A percentile compares a stretch with the other conserved stretches of the same genome.
Evolutionary conservation across 306 rosid species (phyloP).

Genomic region (Geum urbanum): DNA sequence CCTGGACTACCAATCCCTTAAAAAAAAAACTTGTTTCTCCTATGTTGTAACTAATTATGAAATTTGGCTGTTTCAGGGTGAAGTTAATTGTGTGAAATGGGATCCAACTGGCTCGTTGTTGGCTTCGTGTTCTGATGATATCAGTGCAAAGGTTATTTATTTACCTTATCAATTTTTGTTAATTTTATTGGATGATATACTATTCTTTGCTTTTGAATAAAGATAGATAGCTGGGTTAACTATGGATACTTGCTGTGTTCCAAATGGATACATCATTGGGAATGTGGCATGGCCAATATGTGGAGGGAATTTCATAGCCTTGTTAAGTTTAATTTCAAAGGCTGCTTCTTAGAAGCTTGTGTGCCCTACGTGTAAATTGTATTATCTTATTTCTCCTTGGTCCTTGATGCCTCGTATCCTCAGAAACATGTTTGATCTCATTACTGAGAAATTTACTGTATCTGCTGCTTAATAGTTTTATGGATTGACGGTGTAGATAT

Average conservation of each 20-base stretch:
- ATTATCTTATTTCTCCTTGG: not conserved
- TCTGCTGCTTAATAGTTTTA: conserved; percentile 1
- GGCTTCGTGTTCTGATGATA: conserved; percentile 96
- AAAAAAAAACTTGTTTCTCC: not conserved
- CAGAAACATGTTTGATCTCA: not conserved
- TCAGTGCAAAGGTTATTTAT: conserved; percentile 70
- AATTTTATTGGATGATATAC: not conserved
- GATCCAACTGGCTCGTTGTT: conserved; percentile 86
- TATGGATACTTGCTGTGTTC: not conserved
- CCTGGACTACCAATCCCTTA: not conserved
- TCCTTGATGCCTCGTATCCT: not conserved
- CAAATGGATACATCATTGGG: not conserved
- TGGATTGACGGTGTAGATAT: conserved; percentile 55
- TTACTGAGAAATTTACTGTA: not conserved
- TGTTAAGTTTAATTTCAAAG: not conserved
- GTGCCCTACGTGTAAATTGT: not conserved
- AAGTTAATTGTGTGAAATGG: conserved; percentile 98
- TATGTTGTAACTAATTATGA: conserved; percentile 17
- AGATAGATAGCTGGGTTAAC: not conserved
- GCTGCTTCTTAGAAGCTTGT: not conserved
- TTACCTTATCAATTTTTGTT: not conserved
- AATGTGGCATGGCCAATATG: not conserved
- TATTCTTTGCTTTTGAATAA: not conserved
- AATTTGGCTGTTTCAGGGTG: conserved; percentile 55
- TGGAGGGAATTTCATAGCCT: not conserved